Conservation (phyloP, 805 yeast genomes). For the Metschnikowia peoriensis region DNA sequence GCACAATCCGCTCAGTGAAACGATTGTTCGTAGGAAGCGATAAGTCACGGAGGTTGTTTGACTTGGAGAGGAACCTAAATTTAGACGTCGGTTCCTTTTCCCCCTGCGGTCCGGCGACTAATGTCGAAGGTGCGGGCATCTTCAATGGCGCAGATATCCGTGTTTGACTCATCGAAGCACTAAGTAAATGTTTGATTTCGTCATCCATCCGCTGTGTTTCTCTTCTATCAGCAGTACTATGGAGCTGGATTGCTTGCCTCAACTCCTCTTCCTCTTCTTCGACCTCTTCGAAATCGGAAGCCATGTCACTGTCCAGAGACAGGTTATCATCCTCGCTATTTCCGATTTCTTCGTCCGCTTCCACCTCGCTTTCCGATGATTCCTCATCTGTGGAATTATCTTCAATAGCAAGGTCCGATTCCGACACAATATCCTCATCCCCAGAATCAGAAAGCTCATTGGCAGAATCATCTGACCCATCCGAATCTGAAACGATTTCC, state of each 20-base stretch:
- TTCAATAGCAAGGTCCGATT: background rate
- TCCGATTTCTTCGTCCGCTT: background rate
- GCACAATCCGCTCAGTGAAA: constrained; percentile 51
- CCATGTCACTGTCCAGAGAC: constrained; percentile 19
- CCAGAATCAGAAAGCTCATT: constrained; percentile 10
- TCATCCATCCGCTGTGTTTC: constrained; percentile 9
- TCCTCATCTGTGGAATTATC: constrained; percentile 13
- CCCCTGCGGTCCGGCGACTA: constrained; percentile 12
- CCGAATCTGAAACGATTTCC: constrained; percentile 30
- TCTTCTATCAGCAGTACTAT: constrained; percentile 1
- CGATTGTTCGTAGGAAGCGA: constrained; percentile 52
- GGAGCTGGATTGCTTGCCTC: constrained; percentile 2
- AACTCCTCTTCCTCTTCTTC: constrained; percentile 20
- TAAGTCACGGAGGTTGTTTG: constrained; percentile 50
- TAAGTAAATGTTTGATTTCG: constrained; percentile 6
- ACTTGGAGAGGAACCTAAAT: constrained; percentile 56
- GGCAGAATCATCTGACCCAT: constrained; percentile 10
- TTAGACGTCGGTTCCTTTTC: constrained; percentile 22
- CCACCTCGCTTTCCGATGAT: background rate
- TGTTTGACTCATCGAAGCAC: constrained; percentile 2
- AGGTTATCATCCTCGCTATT: constrained; percentile 16
- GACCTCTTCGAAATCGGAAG: constrained; percentile 22
- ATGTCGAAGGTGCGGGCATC: constrained; percentile 24
- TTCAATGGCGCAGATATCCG: constrained; percentile 17
- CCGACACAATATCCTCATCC: constrained; percentile 5